phyloP scores from a whole-genome alignment of 1,284 basidiomycete species.

The Filobasidium uniguttulatum region DNA sequence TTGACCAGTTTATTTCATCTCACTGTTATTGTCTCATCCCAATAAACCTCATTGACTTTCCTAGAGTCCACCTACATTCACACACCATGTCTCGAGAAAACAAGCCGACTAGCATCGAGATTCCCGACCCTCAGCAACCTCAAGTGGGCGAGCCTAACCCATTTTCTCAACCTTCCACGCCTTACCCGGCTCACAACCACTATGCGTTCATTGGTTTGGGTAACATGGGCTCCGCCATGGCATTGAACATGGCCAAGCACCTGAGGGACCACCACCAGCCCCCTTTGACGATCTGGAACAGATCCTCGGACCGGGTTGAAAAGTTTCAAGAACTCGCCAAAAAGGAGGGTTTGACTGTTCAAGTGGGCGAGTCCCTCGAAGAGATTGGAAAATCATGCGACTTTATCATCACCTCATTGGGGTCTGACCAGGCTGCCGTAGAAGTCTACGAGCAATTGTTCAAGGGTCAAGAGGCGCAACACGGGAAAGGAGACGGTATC shows the following conservation, averaged over 20 bases:
- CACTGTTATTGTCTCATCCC: too few species aligned
- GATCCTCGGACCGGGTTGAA: slow-evolving; percentile 23
- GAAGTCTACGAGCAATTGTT: slow-evolving; percentile 53
- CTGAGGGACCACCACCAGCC: slow-evolving; percentile 19
- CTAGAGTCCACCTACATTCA: too few species aligned
- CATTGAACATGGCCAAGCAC: slow-evolving; percentile 31
- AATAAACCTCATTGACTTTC: too few species aligned
- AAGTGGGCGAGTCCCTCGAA: slow-evolving; percentile 24
- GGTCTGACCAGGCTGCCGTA: slow-evolving; percentile 58
- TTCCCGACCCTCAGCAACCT: background rate
- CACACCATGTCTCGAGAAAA: too few species aligned
- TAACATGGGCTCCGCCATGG: slow-evolving; percentile 29
- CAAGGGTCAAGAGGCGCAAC: slow-evolving; percentile 44
- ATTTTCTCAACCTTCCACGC: slow-evolving; percentile 33
- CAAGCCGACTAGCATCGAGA: too few species aligned
- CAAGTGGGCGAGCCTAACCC: slow-evolving; percentile 23
- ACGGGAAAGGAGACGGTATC: slow-evolving; percentile 29
- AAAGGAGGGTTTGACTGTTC: slow-evolving; percentile 21
- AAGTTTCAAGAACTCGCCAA: slow-evolving; percentile 29
- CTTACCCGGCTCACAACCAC: slow-evolving; percentile 28
- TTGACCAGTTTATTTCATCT: too few species aligned
- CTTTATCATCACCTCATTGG: slow-evolving; percentile 63
- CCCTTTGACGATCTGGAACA: slow-evolving; percentile 35
- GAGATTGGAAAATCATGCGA: slow-evolving; percentile 44
- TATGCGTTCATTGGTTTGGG: slow-evolving; percentile 36